Conservation (phyloP, 2,329 filamentous ascomycete species). For the Aspergillus sp. region DNA sequence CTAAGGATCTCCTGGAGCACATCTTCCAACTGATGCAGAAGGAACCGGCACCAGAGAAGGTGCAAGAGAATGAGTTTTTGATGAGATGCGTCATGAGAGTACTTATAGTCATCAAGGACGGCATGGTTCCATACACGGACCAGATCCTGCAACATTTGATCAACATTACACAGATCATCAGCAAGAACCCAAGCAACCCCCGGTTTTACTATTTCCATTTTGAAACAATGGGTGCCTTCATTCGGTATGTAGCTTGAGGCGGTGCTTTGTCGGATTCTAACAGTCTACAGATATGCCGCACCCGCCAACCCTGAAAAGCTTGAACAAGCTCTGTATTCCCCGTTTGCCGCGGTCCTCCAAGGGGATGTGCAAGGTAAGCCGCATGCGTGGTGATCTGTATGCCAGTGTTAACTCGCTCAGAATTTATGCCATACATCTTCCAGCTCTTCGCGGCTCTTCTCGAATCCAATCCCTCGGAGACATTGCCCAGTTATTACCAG, state of each 20-base stretch:
- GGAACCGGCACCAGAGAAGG: slow-evolving; percentile 74
- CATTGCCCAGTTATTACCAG: slow-evolving; percentile 72
- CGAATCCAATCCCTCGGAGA: slow-evolving; percentile 71
- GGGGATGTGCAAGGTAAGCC: slow-evolving; percentile 67
- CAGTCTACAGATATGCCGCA: slow-evolving; percentile 49
- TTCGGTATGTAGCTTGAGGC: slow-evolving; percentile 55
- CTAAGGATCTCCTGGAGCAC: slow-evolving; percentile 79
- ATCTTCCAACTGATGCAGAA: slow-evolving; percentile 86
- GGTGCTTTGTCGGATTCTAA: slow-evolving; percentile 7
- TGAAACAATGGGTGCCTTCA: slow-evolving; percentile 81
- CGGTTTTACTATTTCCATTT: slow-evolving; percentile 99
- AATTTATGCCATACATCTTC: slow-evolving; percentile 95
- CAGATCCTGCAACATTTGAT: slow-evolving; percentile 74
- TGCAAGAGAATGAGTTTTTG: slow-evolving; percentile 97
- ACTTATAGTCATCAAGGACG: slow-evolving; percentile 84
- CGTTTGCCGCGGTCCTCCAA: slow-evolving; percentile 70
- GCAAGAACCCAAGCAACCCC: slow-evolving; percentile 91
- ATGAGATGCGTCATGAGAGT: slow-evolving; percentile 99
- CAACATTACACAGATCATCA: slow-evolving; percentile 83
- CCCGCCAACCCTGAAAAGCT: slow-evolving; percentile 61
- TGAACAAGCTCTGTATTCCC: slow-evolving; percentile 70
- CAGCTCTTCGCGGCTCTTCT: slow-evolving; percentile 87
- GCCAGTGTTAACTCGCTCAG: slow-evolving; percentile 37
- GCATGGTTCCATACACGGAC: slow-evolving; percentile 63
- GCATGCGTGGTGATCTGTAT: neutral